Evolutionary conservation across 1,139 yeast species (phyloP).

Genomic region (Yamadazyma dendronema): DNA sequence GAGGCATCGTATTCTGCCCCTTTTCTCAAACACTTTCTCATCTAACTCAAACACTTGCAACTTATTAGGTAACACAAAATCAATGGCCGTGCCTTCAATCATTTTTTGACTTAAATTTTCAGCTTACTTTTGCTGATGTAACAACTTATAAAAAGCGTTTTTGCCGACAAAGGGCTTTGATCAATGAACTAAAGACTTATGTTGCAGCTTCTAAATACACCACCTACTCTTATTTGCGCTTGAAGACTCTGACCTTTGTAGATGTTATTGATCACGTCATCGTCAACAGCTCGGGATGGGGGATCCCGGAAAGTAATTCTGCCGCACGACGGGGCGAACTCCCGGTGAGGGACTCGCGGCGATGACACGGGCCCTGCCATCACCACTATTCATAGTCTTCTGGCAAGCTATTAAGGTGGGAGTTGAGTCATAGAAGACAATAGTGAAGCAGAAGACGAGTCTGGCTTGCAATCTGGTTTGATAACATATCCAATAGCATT

Average conservation of each 20-base stretch:
- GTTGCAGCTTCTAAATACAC: conserved; percentile 30
- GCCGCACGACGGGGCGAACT: conserved; percentile 18
- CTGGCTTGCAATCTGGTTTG: conserved; percentile 31
- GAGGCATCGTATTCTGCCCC: conserved; percentile 8
- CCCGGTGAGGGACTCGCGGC: conserved; percentile 18
- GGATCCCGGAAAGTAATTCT: conserved; percentile 21
- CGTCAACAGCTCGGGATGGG: conserved; percentile 21
- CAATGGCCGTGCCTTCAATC: conserved; percentile 22
- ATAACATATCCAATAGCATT: conserved; percentile 36
- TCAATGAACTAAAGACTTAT: conserved; percentile 30
- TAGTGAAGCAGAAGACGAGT: conserved; percentile 34
- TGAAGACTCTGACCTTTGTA: conserved; percentile 28
- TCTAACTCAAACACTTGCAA: conserved; percentile 19
- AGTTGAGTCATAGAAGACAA: conserved; percentile 38
- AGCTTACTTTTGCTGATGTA: conserved; percentile 34
- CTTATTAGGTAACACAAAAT: conserved; percentile 19
- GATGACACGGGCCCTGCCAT: conserved; percentile 2
- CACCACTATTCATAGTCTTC: conserved; percentile 3
- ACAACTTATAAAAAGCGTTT: conserved; percentile 34
- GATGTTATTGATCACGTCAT: conserved; percentile 21
- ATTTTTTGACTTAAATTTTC: conserved; percentile 30
- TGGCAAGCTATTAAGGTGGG: conserved; percentile 25
- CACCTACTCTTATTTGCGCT: conserved; percentile 24
- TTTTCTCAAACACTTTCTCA: conserved; percentile 9
- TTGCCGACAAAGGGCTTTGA: conserved; percentile 31